phyloP scores from a whole-genome alignment of 2,329 filamentous ascomycete genomes.

The Fusarium sp. region DNA sequence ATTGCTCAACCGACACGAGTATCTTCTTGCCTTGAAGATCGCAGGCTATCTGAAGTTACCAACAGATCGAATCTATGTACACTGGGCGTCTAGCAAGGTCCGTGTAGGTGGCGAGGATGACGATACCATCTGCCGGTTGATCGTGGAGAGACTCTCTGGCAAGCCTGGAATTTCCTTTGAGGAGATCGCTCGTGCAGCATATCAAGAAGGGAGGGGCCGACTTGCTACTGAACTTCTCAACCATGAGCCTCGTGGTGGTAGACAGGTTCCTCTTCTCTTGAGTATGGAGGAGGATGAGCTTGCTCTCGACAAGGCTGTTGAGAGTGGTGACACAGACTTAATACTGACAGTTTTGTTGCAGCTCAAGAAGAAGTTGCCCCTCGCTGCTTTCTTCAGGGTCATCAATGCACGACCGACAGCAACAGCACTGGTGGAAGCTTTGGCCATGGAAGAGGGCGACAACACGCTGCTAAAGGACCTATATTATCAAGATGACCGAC shows the following conservation, averaged over 20 bases:
- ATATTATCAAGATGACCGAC: constrained; percentile 96
- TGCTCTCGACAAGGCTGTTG: constrained; percentile 94
- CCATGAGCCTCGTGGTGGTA: constrained; percentile 92
- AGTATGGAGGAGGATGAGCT: constrained; percentile 97
- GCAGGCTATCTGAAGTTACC: constrained; percentile 88
- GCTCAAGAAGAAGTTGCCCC: constrained; percentile 87
- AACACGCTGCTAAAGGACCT: constrained; percentile 90
- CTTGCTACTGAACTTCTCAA: constrained; percentile 92
- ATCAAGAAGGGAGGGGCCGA: constrained; percentile 90
- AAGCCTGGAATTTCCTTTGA: constrained; percentile 97
- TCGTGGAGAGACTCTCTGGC: constrained; percentile 86
- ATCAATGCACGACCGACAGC: constrained; percentile 88
- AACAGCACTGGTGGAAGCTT: constrained; percentile 87
- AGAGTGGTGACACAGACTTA: constrained; percentile 93
- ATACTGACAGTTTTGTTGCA: constrained; percentile 89
- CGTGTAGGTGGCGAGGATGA: constrained; percentile 86
- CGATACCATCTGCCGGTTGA: constrained; percentile 83
- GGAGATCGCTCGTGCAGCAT: constrained; percentile 89
- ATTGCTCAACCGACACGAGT: constrained; percentile 88
- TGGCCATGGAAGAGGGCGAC: constrained; percentile 73
- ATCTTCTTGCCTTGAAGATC: constrained; percentile 87
- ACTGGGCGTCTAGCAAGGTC: constrained; percentile 97
- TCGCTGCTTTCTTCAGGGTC: constrained; percentile 90
- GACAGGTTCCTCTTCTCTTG: constrained; percentile 91
- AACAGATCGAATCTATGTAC: constrained; percentile 90